A percentile compares a stretch with the other conserved stretches of the same genome.
phyloP scores from a whole-genome alignment of 2,329 filamentous ascomycete genomes.

The Aspergillus versicolor region DNA sequence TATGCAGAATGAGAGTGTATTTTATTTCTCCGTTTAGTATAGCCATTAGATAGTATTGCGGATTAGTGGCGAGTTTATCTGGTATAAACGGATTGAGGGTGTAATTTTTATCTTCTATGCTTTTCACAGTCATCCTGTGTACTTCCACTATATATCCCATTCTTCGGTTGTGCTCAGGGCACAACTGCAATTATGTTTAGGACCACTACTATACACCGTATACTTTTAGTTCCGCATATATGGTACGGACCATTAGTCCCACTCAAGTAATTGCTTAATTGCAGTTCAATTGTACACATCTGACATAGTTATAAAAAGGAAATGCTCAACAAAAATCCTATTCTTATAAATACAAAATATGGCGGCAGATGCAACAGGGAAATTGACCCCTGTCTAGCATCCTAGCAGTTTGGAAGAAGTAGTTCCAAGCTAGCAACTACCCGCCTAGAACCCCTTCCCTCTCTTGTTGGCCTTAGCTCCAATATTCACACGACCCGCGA shows the following conservation, averaged over 20 bases:
- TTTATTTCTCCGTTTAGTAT: too few species aligned
- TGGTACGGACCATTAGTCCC: not conserved
- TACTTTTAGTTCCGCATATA: not conserved
- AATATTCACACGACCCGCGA: constrained; percentile 71
- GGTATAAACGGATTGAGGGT: too few species aligned
- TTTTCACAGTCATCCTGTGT: too few species aligned
- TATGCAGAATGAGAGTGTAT: too few species aligned
- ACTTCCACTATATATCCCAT: too few species aligned
- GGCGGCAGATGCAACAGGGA: not conserved
- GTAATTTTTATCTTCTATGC: too few species aligned
- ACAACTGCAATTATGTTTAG: too few species aligned
- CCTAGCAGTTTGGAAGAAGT: not conserved
- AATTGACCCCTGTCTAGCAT: not conserved
- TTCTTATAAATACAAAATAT: constrained; percentile 1
- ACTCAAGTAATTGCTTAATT: not conserved
- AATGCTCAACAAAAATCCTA: not conserved
- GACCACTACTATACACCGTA: not conserved
- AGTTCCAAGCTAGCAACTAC: too few species aligned
- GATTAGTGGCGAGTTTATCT: too few species aligned
- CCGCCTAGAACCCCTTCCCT: not conserved
- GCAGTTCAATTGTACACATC: not conserved
- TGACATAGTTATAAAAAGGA: not conserved
- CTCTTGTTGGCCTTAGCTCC: not conserved
- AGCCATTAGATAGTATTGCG: too few species aligned
- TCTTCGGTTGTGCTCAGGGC: too few species aligned